Evolutionary conservation across 306 rosid genomes (phyloP).

Genomic region (Acmispon strigosus): DNA sequence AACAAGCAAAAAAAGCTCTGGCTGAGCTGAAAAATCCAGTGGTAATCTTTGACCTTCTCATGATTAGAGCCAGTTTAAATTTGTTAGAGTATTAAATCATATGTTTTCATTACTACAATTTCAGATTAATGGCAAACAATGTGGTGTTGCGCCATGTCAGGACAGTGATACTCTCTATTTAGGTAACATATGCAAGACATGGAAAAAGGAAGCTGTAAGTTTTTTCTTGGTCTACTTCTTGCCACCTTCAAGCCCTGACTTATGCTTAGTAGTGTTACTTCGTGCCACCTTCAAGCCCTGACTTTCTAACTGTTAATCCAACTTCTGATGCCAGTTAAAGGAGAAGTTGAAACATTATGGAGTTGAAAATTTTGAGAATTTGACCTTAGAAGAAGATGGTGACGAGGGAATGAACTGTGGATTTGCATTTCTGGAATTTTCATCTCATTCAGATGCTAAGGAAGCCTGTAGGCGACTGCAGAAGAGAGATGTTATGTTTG

Average conservation of each 20-base stretch:
- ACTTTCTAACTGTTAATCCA: slow-evolving; percentile 28
- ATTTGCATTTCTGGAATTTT: slow-evolving; percentile 86
- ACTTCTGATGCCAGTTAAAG: slow-evolving; percentile 62
- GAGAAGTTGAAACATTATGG: slow-evolving; percentile 88
- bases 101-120: slow-evolving; percentile 40
- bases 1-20: slow-evolving; percentile 83
- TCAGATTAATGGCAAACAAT: slow-evolving; percentile 96
- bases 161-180: slow-evolving; percentile 80
- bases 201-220: slow-evolving; percentile 96
- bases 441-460: slow-evolving; percentile 83
- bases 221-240: slow-evolving; percentile 24
- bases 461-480: slow-evolving; percentile 79
- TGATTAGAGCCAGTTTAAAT: slow-evolving; percentile 25
- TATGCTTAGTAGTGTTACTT: slow-evolving; percentile 9
- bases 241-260: slow-evolving; percentile 12
- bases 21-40: slow-evolving; percentile 72
- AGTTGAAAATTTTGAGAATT: slow-evolving; percentile 72
- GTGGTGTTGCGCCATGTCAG: slow-evolving; percentile 85
- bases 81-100: slow-evolving; percentile 22
- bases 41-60: slow-evolving; percentile 52
- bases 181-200: slow-evolving; percentile 91
- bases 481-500: slow-evolving; percentile 84
- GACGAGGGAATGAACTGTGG: slow-evolving; percentile 86
- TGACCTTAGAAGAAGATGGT: slow-evolving; percentile 82
- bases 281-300: slow-evolving; percentile 9